Evolutionary conservation across 1,284 basidiomycete species (phyloP).

Genomic region (Salmacisia buchloeana): DNA sequence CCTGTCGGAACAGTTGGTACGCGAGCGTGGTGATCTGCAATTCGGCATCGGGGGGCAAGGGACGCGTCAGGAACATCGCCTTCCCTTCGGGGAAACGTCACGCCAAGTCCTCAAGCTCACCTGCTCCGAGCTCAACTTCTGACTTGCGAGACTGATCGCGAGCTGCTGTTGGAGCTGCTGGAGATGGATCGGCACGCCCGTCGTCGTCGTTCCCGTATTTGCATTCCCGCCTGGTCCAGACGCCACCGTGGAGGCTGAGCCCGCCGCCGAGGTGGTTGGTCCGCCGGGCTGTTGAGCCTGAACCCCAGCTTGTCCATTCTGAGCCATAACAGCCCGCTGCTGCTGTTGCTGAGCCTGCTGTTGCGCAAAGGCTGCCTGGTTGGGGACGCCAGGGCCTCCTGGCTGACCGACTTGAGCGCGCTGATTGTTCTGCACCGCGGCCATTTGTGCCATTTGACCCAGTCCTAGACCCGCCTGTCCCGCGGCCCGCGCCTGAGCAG

Average conservation of each 20-base stretch:
- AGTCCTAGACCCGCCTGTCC: not conserved
- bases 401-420: not conserved
- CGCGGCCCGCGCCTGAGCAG: not conserved
- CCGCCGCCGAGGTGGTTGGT: not conserved
- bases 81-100: no score
- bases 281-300: not conserved
- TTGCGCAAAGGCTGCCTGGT: not conserved
- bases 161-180: constrained; percentile 41
- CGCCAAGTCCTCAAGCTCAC: no score
- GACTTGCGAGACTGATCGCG: constrained; percentile 31
- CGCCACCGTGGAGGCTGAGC: not conserved
- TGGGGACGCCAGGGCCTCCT: no score
- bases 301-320: not conserved
- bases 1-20: constrained; percentile 40
- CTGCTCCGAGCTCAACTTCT: constrained; percentile 30
- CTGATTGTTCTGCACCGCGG: not conserved
- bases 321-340: not conserved
- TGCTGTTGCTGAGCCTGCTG: not conserved
- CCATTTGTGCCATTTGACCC: constrained; percentile 7
- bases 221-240: not conserved
- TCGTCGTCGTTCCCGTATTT: not conserved
- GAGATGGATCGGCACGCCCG: constrained; percentile 31
- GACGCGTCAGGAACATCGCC: no score
- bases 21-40: constrained; percentile 40
- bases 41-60: no score